These are phyloP conservation scores for Pseudocercospora vitis DNA, from an alignment of 2,329 filamentous ascomycete species.

Conservation along the genomic window DNA sequence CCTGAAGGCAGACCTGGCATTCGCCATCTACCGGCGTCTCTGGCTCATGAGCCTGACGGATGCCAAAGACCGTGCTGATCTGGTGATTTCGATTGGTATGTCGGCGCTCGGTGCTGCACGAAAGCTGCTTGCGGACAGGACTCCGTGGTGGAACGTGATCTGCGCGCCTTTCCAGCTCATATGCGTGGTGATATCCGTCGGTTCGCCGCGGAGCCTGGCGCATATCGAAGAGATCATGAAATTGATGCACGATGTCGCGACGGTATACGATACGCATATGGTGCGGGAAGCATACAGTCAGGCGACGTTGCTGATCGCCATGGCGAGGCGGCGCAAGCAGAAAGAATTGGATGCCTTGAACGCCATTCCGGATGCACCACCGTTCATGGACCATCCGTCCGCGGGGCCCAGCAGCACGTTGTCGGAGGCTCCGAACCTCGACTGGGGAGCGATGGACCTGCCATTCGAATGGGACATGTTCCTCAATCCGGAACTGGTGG, in stretches of 20 bases:
- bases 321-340: constrained; percentile 37
- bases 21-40: constrained; percentile 48
- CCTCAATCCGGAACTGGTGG: constrained; percentile 37
- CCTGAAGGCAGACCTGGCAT: constrained; percentile 55
- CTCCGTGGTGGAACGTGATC: constrained; percentile 48
- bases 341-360: constrained; percentile 36
- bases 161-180: constrained; percentile 46
- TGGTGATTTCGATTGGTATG: constrained; percentile 40
- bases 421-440: constrained; percentile 35
- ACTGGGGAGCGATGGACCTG: constrained; percentile 36
- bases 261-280: constrained; percentile 40
- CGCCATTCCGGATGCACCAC: constrained; percentile 29
- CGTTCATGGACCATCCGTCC: constrained; percentile 35
- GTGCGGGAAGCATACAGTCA: constrained; percentile 42
- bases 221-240: constrained; percentile 41
- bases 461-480: constrained; percentile 40
- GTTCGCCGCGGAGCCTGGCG: constrained; percentile 40
- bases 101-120: constrained; percentile 39
- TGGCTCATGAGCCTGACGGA: constrained; percentile 42
- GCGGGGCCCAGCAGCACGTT: constrained; percentile 30
- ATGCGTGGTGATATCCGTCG: constrained; percentile 45
- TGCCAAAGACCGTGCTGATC: constrained; percentile 41
- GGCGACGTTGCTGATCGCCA: constrained; percentile 34
- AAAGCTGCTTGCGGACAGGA: constrained; percentile 37
- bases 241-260: constrained; percentile 42